Conservation (phyloP, 495 filamentous ascomycete genomes). For the Immersiella caudata region DNA sequence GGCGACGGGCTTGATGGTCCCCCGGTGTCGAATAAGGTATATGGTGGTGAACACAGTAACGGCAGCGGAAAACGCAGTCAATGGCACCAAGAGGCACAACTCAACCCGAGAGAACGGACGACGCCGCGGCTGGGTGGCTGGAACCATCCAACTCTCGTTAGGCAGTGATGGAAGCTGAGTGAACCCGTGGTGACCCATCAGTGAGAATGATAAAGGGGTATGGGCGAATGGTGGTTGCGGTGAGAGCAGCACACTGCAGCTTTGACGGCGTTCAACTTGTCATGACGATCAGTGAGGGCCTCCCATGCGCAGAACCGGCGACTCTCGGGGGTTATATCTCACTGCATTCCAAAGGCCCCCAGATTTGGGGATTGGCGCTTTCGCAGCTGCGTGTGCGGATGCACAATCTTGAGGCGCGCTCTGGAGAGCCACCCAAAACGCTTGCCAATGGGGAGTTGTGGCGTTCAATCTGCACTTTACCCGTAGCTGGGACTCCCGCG, state of each 20-base stretch:
- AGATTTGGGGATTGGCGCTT: neutral
- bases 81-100: slow-evolving; percentile 11
- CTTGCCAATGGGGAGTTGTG: neutral
- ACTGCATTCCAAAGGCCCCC: neutral
- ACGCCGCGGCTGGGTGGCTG: neutral
- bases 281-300: neutral
- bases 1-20: slow-evolving; percentile 5
- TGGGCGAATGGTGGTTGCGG: neutral
- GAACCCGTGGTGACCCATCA: neutral
- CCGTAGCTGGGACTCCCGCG: neutral
- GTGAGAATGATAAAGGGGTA: neutral
- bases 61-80: neutral
- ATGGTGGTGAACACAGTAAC: slow-evolving; percentile 11
- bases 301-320: neutral
- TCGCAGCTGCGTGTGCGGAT: neutral
- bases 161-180: neutral
- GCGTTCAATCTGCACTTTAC: neutral
- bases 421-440: neutral
- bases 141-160: neutral
- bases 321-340: neutral
- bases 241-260: neutral
- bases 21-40: slow-evolving; percentile 19
- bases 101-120: slow-evolving; percentile 15
- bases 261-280: neutral
- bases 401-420: neutral